Conservation (phyloP, 768 basidiomycete genomes). For the Psilocybe azurescens region DNA sequence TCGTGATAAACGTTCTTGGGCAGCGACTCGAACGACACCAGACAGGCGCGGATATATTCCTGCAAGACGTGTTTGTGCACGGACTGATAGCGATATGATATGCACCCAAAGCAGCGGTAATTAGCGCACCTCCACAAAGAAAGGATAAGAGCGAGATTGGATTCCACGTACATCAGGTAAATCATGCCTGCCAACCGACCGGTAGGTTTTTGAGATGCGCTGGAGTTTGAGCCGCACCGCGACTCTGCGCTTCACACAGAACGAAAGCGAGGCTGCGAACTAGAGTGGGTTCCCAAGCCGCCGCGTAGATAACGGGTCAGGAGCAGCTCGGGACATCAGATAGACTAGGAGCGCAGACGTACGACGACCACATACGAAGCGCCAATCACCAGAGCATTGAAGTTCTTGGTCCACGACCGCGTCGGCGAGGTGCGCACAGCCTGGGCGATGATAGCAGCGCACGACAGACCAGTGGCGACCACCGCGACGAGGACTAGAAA, state of each 20-base stretch:
- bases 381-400: slow-evolving; percentile 71
- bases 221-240: slow-evolving; percentile 68
- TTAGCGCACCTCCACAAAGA: too few species aligned
- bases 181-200: slow-evolving; percentile 55
- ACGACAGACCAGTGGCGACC: slow-evolving; percentile 66
- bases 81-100: slow-evolving; percentile 40
- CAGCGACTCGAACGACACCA: slow-evolving; percentile 72
- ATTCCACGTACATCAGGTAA: slow-evolving; percentile 57
- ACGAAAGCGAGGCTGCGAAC: slow-evolving; percentile 62
- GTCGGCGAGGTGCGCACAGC: slow-evolving; percentile 68
- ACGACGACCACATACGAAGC: slow-evolving; percentile 77
- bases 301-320: background rate
- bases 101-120: too few species aligned
- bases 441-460: slow-evolving; percentile 69
- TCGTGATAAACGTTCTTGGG: slow-evolving; percentile 70
- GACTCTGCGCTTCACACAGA: slow-evolving; percentile 73
- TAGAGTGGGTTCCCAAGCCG: slow-evolving; percentile 22
- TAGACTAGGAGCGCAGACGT: slow-evolving; percentile 24
- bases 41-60: slow-evolving; percentile 77
- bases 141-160: slow-evolving; percentile 4
- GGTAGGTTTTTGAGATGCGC: slow-evolving; percentile 67
- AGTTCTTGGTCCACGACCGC: slow-evolving; percentile 61
- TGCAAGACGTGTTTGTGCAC: slow-evolving; percentile 73
- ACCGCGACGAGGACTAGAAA: slow-evolving; percentile 54
- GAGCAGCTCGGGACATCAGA: background rate